A percentile compares a stretch with the other conserved stretches of the same genome.
Evolutionary conservation across 208 protist species (phyloP).

Genomic region (Crithidia thermophila): DNA sequence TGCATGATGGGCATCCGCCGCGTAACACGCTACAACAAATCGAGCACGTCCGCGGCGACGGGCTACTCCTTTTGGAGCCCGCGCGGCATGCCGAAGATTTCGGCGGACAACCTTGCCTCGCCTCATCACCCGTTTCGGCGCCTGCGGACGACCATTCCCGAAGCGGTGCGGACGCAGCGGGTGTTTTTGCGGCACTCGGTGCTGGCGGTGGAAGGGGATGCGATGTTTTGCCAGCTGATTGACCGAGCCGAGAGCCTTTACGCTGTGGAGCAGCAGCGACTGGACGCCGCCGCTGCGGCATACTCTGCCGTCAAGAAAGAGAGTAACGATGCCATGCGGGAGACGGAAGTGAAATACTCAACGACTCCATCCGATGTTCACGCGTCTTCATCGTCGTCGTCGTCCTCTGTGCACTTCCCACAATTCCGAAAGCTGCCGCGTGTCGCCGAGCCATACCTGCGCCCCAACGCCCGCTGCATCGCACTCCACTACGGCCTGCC

Average conservation of each 20-base stretch:
- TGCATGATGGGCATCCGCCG: conserved; percentile 65
- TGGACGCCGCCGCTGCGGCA: conserved; percentile 15
- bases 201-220: conserved; percentile 84
- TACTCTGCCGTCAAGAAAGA: neutral
- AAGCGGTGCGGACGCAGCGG: conserved; percentile 39
- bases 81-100: conserved; percentile 1
- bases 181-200: conserved; percentile 74
- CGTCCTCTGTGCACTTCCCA: conserved; percentile 10
- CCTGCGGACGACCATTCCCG: neutral
- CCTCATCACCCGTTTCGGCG: neutral
- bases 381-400: too few relatives aligned
- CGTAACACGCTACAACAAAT: neutral
- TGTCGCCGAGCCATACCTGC: conserved; percentile 29
- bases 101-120: neutral
- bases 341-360: too few relatives aligned
- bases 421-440: conserved; percentile 21
- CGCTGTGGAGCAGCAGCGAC: conserved; percentile 31
- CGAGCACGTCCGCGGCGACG: neutral
- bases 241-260: conserved; percentile 48
- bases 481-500: conserved; percentile 79
- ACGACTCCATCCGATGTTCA: too few relatives aligned
- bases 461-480: conserved; percentile 82
- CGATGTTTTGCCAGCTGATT: conserved; percentile 69
- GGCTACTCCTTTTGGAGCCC: conserved; percentile 17
- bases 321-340: neutral